These are phyloP conservation scores for Harringtonia lauricola DNA, from an alignment of 2,329 filamentous ascomycete species.

Conservation along the genomic window DNA sequence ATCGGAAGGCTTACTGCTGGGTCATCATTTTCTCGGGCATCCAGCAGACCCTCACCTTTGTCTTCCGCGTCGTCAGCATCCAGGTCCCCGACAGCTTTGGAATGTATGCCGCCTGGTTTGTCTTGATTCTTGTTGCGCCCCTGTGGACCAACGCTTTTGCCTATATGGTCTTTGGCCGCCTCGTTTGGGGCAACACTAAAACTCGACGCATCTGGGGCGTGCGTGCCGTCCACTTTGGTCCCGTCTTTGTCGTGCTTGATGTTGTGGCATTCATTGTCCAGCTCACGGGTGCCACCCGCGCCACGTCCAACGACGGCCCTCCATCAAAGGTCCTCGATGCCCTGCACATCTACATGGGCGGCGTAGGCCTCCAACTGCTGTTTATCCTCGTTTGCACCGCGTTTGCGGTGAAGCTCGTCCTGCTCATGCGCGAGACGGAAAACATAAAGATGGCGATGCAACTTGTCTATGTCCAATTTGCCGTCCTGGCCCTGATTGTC, in stretches of 20 bases:
- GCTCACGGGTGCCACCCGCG: constrained; percentile 24
- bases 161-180: constrained; percentile 31
- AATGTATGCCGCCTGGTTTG: constrained; percentile 17
- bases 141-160: constrained; percentile 33
- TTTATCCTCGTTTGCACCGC: constrained; percentile 25
- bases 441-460: neutral
- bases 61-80: constrained; percentile 20
- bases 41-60: constrained; percentile 20
- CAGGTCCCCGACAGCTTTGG: constrained; percentile 23
- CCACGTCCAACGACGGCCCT: neutral
- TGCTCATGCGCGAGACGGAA: constrained; percentile 15
- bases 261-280: constrained; percentile 35
- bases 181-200: constrained; percentile 27
- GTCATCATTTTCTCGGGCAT: constrained; percentile 26
- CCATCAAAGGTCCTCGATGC: neutral
- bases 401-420: constrained; percentile 20
- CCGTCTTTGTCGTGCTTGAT: constrained; percentile 35
- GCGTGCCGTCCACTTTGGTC: constrained; percentile 24
- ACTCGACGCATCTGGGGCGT: constrained; percentile 19
- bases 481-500: constrained; percentile 3
- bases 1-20: constrained; percentile 16
- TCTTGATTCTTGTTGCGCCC: constrained; percentile 30
- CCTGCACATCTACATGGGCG: constrained; percentile 9
- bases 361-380: constrained; percentile 6
- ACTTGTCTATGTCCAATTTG: constrained; percentile 4